Conservation (phyloP, 371 early-diverging fungal species). For the Mortierella sp. region DNA sequence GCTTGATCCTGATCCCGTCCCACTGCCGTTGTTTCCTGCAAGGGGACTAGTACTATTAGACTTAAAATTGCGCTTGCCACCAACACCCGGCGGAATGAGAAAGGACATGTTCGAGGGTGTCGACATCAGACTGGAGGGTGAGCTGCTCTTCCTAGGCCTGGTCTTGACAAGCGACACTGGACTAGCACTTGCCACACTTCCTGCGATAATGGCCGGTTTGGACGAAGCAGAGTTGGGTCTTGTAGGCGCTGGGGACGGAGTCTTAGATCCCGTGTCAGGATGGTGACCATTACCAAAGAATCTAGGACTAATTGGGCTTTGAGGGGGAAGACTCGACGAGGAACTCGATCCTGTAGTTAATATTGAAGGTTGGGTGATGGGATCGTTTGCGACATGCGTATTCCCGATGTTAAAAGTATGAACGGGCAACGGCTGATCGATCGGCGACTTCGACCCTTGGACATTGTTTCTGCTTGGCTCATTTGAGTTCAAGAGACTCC, state of each 20-base stretch:
- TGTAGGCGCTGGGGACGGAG: conserved; percentile 20
- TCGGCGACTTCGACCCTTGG: neutral
- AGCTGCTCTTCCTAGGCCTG: conserved; percentile 38
- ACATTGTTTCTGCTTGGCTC: conserved; percentile 26
- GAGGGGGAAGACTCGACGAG: neutral
- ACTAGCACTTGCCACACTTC: conserved; percentile 10
- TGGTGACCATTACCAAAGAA: conserved; percentile 1
- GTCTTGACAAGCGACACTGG: conserved; percentile 18
- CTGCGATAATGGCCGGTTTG: conserved; percentile 7
- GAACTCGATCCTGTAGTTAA: conserved; percentile 7
- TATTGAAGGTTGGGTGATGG: conserved; percentile 17
- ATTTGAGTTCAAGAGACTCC: conserved; percentile 54
- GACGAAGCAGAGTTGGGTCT: neutral
- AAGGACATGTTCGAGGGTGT: conserved; percentile 47
- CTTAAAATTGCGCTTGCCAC: conserved; percentile 24
- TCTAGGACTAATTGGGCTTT: conserved; percentile 8
- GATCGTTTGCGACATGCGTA: conserved; percentile 22
- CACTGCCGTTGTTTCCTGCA: neutral
- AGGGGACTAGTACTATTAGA: conserved; percentile 35
- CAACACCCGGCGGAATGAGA: conserved; percentile 32
- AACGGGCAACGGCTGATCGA: neutral
- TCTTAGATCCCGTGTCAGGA: conserved; percentile 7
- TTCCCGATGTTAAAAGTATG: neutral
- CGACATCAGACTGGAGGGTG: conserved; percentile 47
- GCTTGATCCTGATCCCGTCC: too few relatives aligned